phyloP scores from a whole-genome alignment of 257 asterid genomes.

The Nicotiana obtusifolia region DNA sequence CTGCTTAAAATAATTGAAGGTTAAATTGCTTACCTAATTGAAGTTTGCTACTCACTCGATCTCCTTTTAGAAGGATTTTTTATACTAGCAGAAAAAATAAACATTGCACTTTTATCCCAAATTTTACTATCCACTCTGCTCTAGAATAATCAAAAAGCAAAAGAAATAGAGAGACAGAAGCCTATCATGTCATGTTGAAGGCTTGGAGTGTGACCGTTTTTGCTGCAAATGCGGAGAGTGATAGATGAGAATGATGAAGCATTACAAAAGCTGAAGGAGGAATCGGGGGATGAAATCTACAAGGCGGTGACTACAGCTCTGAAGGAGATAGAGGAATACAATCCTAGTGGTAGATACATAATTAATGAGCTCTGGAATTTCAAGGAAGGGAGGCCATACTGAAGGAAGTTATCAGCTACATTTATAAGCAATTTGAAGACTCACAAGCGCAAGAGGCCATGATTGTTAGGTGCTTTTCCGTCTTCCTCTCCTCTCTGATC shows the following conservation, averaged over 20 bases:
- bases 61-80: background rate
- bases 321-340: slow-evolving; percentile 35
- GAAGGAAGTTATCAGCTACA: slow-evolving; percentile 34
- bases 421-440: slow-evolving; percentile 30
- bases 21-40: background rate
- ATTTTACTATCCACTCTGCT: background rate
- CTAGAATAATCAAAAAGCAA: background rate
- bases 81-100: background rate
- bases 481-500: background rate
- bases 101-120: background rate
- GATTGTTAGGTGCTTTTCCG: background rate
- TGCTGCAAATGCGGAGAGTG: slow-evolving; percentile 18
- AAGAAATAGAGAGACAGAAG: background rate
- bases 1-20: background rate
- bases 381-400: slow-evolving; percentile 42
- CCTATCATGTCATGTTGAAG: background rate
- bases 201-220: background rate
- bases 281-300: slow-evolving; percentile 33
- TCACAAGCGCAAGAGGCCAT: slow-evolving; percentile 23
- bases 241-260: slow-evolving; percentile 25
- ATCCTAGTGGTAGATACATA: slow-evolving; percentile 41
- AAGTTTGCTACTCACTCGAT: background rate
- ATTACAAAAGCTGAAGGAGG: slow-evolving; percentile 18
- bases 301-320: slow-evolving; percentile 26
- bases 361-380: slow-evolving; percentile 40